A percentile compares a stretch with the other conserved stretches of the same genome.
These are phyloP conservation scores for Pestalotiopsis sp. DNA, from an alignment of 2,329 filamentous ascomycete genomes.

Conservation along the genomic window DNA sequence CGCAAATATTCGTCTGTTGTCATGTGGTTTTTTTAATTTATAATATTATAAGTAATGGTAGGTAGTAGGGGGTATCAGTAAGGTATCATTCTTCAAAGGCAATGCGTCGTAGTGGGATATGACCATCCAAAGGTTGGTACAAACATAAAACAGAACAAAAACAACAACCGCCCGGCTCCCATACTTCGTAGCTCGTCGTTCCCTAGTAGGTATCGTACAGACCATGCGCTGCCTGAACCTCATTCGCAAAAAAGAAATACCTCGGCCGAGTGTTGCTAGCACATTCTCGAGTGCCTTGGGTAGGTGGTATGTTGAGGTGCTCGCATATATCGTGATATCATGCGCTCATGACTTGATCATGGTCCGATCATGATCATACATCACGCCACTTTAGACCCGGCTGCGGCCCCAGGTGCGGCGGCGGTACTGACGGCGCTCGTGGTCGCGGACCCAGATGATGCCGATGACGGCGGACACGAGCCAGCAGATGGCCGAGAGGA, in stretches of 20 bases:
- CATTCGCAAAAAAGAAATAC: too few species aligned
- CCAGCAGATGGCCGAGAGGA: conserved; percentile 73
- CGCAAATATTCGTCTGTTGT: too few species aligned
- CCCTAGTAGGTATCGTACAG: neutral
- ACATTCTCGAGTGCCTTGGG: neutral
- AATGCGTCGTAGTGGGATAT: neutral
- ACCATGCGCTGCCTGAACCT: neutral
- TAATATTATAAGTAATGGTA: neutral
- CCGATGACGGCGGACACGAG: conserved; percentile 64
- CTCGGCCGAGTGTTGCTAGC: too few species aligned
- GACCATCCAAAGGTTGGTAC: neutral
- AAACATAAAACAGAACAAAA: neutral
- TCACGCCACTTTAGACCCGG: conserved; percentile 25
- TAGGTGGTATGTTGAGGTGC: neutral
- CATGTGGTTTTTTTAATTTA: neutral
- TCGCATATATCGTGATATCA: neutral
- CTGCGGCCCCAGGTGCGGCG: conserved; percentile 30
- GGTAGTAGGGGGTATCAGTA: conserved; percentile 5
- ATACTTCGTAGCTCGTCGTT: neutral
- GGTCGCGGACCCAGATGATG: conserved; percentile 54
- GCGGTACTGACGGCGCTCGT: conserved; percentile 34
- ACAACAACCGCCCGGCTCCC: neutral
- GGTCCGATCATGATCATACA: neutral
- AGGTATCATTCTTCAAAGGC: neutral
- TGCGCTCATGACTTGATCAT: neutral